A percentile compares a stretch with the other conserved stretches of the same genome.
phyloP scores from a whole-genome alignment of 2,329 filamentous ascomycete species.

The Tolypocladium sp. region DNA sequence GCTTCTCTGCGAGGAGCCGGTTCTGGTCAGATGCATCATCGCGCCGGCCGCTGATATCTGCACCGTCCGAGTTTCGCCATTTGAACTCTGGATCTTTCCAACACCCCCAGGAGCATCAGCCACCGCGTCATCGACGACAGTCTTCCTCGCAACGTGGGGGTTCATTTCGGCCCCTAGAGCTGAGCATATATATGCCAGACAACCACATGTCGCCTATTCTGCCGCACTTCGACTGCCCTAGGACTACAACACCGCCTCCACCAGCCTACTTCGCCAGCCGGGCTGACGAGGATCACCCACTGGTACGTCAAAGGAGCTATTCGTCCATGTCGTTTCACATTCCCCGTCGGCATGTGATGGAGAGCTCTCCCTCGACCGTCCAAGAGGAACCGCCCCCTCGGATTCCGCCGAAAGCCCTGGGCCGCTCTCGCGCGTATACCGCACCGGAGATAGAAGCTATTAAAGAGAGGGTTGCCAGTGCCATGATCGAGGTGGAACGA shows the following conservation, averaged over 20 bases:
- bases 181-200: constrained; percentile 39
- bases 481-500: constrained; percentile 49
- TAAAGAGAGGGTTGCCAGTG: constrained; percentile 45
- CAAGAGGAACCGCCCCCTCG: constrained; percentile 16
- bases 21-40: constrained; percentile 34
- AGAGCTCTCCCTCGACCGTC: constrained; percentile 11
- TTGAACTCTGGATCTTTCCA: constrained; percentile 38
- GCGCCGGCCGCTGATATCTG: constrained; percentile 48
- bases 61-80: constrained; percentile 52
- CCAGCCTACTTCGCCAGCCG: constrained; percentile 22
- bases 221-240: constrained; percentile 36
- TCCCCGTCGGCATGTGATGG: constrained; percentile 32
- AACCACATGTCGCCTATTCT: constrained; percentile 45
- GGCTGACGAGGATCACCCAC: constrained; percentile 19
- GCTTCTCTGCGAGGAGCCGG: constrained; percentile 36
- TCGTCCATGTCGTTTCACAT: constrained; percentile 49
- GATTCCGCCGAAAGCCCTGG: constrained; percentile 33
- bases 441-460: constrained; percentile 40
- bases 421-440: constrained; percentile 31
- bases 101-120: constrained; percentile 14
- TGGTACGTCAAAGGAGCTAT: constrained; percentile 32
- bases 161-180: constrained; percentile 45
- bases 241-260: constrained; percentile 29
- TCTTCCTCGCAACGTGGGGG: constrained; percentile 16
- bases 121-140: constrained; percentile 4